Conservation (phyloP, 2,329 filamentous ascomycete species). For the Corynespora cassiicola region DNA sequence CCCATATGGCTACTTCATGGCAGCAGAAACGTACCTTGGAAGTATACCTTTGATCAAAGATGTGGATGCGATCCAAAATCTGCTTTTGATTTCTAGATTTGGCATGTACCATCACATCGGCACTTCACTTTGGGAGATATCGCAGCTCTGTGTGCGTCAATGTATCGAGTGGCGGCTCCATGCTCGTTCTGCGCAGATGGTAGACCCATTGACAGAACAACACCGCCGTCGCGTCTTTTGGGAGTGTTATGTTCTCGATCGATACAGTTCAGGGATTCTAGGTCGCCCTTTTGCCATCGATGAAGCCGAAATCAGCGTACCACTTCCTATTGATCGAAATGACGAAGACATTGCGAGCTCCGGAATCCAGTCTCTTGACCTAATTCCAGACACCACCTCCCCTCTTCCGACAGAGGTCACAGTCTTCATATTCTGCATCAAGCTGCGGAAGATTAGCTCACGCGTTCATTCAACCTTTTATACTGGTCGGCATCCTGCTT, state of each 20-base stretch:
- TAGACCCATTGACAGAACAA: constrained; percentile 41
- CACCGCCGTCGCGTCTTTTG: constrained; percentile 51
- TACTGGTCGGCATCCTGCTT: constrained; percentile 1
- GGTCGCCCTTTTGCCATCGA: constrained; percentile 51
- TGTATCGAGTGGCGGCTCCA: constrained; percentile 50
- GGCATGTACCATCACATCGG: constrained; percentile 54
- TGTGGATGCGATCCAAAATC: constrained; percentile 47
- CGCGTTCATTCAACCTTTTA: constrained; percentile 43
- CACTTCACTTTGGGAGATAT: constrained; percentile 51
- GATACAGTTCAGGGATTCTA: constrained; percentile 52
- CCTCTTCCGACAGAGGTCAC: constrained; percentile 37
- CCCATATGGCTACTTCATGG: constrained; percentile 50
- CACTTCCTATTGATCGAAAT: constrained; percentile 43
- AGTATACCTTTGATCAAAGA: constrained; percentile 38
- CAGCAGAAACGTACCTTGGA: constrained; percentile 43
- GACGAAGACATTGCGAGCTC: constrained; percentile 29
- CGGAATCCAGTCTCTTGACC: constrained; percentile 11
- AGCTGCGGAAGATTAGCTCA: constrained; percentile 51
- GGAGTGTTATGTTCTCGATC: constrained; percentile 54
- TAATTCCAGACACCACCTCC: constrained; percentile 19
- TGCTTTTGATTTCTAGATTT: constrained; percentile 50
- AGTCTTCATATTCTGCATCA: constrained; percentile 48
- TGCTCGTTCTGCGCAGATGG: constrained; percentile 7
- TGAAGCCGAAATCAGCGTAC: constrained; percentile 48
- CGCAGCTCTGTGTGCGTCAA: constrained; percentile 48